Evolutionary conservation across 2,329 filamentous ascomycete genomes (phyloP), one percentile per base, ranked within the genome.

Genomic region (Diaporthe vaccinii): DNA sequence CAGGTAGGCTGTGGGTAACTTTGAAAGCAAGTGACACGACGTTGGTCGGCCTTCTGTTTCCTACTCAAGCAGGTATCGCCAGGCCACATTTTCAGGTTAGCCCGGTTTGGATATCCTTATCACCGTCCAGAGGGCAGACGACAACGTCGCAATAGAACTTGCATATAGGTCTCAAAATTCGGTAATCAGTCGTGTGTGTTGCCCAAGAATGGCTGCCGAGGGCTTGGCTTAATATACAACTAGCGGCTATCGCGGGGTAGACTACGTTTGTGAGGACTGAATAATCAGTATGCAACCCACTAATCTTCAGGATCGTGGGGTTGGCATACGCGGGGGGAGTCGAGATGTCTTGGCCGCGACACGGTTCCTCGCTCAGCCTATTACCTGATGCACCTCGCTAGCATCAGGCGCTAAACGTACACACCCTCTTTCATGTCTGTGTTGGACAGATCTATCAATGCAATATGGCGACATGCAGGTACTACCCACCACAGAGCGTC

Each of bases 221-320:
- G 55, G n/a, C 55, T 59, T 59, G 55, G 55, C 55, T 59, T 36
- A 36, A 59, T 39, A 34, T 39, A 59, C 55, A 39, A 10, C 9
- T 22, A 59, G 55, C 55, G 55, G 55, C 20, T 59, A 59, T n/a
- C 55, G 55, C 55, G 55, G 55, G 55, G 55, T 59, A 59, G 31
- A 57, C 55, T 22, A 59, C 20, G 31, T 59, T 59, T 39, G 55
- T n/a, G 55, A 59, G 55, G 55, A 14, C 55, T 59, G 55, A 39
- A 39, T 59, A 59, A 59, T 59, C 55, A 59, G 55, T 59, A 22
- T 36, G 9, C 31, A 59, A 39, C 55, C 55, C 31, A 36, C 31
- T n/a, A 59, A 59, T 36, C 55, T 59, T n/a, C 31, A 59, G 10
- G 9, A 14, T 39, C 22, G 14, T 39, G 55, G 31, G 31, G 55